Evolutionary conservation across 2,329 filamentous ascomycete genomes (phyloP).

Genomic region (Fusarium sp.): DNA sequence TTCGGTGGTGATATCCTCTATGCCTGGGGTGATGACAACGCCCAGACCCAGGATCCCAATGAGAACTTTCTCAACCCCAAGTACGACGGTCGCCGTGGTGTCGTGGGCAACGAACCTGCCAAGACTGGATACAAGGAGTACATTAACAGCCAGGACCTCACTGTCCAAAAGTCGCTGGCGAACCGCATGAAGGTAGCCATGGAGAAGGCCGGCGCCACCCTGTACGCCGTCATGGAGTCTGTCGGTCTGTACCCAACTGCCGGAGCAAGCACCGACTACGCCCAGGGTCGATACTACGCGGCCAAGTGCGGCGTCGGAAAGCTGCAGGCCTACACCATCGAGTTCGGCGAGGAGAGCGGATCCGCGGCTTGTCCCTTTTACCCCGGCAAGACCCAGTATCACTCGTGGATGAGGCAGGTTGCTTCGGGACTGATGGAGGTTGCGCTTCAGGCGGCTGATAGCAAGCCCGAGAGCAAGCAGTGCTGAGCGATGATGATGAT

Average conservation of each 20-base stretch:
- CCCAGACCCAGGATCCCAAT: slow-evolving; percentile 57
- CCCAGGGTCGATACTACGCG: slow-evolving; percentile 57
- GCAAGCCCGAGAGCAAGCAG: slow-evolving; percentile 25
- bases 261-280: slow-evolving; percentile 61
- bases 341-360: slow-evolving; percentile 55
- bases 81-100: slow-evolving; percentile 64
- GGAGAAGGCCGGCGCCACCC: slow-evolving; percentile 51
- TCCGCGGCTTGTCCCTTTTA: slow-evolving; percentile 56
- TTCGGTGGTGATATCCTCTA: slow-evolving; percentile 64
- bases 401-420: slow-evolving; percentile 58
- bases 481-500: slow-evolving; percentile 20
- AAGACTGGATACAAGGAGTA: slow-evolving; percentile 59
- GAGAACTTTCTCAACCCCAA: slow-evolving; percentile 66
- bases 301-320: slow-evolving; percentile 49
- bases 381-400: slow-evolving; percentile 56
- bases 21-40: slow-evolving; percentile 67
- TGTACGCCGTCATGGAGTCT: slow-evolving; percentile 54
- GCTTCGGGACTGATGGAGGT: slow-evolving; percentile 62
- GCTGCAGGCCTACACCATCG: slow-evolving; percentile 58
- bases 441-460: slow-evolving; percentile 46
- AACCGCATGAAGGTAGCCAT: slow-evolving; percentile 54
- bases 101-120: slow-evolving; percentile 51
- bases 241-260: slow-evolving; percentile 59
- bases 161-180: slow-evolving; percentile 48
- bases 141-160: slow-evolving; percentile 52